Base-by-base conservation (phyloP, 2,329 filamentous ascomycete species). In the Aspergillus tubingensis region DNA sequence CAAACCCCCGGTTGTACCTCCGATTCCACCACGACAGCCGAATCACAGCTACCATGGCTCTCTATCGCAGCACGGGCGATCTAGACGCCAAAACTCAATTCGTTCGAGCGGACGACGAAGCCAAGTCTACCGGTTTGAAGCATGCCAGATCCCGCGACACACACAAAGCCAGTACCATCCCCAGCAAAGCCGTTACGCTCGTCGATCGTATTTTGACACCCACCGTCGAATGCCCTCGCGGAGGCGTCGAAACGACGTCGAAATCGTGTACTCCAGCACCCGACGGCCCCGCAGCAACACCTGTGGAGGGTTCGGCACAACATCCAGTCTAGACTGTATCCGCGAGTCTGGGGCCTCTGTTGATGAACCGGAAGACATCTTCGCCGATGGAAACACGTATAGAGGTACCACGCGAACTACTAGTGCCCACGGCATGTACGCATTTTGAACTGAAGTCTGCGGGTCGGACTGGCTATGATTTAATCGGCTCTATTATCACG, bases 281-380 rank as follows among this genome's bases (percentile, higher is more conserved):
- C 69, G 75, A 5, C 70, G 74, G 2, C 62, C 74, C 5, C 71
- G 75, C 27, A 77, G 74, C 57, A 72, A 62, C 41, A 76, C 72
- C 0, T 70, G 69, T 23, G 71, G 71, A 0, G 70, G 68, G 1
- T 53, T 67, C 2, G 65, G 54, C 17, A 52, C 62, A 2, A 32
- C 52, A 27, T 19, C 68, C 59, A 38, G 65, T 11, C 59, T 76
- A 7, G 74, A 74, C 57, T 70, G 70, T 41, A 76, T 76, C 47
- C 63, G 68, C 41, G 73, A 76, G 58, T 63, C 69, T 0, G 67
- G 68, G 8, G 62, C 63, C 10, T 74, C 73, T 0, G 61, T 71
- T 8, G 72, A 74, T 55, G 71, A 71, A 25, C 65, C 58, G 5
- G 58, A 58, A 5, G 66, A 66, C 60, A 50, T 67, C 0, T 66